Evolutionary conservation across 352 stramenopile genomes (phyloP).

Genomic region (Ochromonadaceae sp.): DNA sequence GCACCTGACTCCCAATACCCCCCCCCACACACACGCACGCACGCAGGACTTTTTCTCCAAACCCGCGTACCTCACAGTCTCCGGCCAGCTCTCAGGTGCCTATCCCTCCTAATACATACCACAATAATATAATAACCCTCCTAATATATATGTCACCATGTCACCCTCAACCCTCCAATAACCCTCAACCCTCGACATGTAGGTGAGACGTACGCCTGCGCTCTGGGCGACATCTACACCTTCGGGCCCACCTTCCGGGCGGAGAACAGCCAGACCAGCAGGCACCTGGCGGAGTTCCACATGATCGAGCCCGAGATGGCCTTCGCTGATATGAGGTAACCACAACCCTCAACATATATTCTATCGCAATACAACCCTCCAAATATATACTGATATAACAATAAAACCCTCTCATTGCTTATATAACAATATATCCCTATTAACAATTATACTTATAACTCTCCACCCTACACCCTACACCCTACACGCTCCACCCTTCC

Average conservation of each 20-base stretch:
- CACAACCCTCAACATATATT: background rate
- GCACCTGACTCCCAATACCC: too few species aligned
- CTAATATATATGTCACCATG: too few species aligned
- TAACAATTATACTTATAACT: too few species aligned
- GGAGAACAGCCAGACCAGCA: constrained; percentile 92
- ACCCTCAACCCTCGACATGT: too few species aligned
- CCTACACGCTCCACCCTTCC: too few species aligned
- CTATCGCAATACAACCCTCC: background rate
- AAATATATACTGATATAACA: constrained; percentile 11
- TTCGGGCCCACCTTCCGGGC: constrained; percentile 97
- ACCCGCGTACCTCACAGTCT: constrained; percentile 49
- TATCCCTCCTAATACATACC: too few species aligned
- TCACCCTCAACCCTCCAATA: too few species aligned
- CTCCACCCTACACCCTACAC: too few species aligned
- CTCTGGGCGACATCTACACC: constrained; percentile 94
- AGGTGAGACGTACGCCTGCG: constrained; percentile 89
- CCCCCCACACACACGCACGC: too few species aligned
- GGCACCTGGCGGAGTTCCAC: constrained; percentile 92
- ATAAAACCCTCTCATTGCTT: constrained; percentile 8
- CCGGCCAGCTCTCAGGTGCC: constrained; percentile 76
- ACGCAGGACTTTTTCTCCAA: too few species aligned
- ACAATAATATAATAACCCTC: too few species aligned
- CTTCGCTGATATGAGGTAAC: constrained; percentile 48
- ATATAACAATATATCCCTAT: constrained; percentile 23
- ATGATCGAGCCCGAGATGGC: constrained; percentile 93